Evolutionary conservation across 169 alveolate genomes (phyloP).

Genomic region (Plasmodium berghei): DNA sequence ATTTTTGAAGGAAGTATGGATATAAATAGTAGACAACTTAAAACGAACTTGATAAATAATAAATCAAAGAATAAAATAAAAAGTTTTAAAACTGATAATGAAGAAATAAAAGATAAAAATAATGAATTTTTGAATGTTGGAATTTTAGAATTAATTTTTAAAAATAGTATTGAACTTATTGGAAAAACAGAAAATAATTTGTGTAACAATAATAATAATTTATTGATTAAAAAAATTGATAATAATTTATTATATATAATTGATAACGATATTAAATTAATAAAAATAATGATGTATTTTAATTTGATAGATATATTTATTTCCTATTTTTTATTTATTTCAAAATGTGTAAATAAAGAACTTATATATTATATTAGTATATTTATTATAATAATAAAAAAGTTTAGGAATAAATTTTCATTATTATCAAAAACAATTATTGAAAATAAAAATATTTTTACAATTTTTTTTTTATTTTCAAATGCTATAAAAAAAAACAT

Average conservation of each 20-base stretch:
- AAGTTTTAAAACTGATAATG: no score
- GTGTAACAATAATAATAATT: background rate
- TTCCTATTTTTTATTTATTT: conserved; percentile 3
- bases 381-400: background rate
- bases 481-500: background rate
- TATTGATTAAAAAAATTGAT: conserved; percentile 9
- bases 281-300: conserved; percentile 11
- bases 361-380: background rate
- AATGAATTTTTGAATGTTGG: background rate
- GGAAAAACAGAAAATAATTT: no score
- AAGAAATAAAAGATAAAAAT: background rate
- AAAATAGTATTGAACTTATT: no score
- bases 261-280: conserved; percentile 8
- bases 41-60: background rate
- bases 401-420: background rate
- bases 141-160: background rate
- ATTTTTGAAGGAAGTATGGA: background rate
- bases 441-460: background rate
- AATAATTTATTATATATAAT: conserved; percentile 16
- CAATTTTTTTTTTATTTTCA: conserved; percentile 10
- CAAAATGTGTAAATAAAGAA: background rate
- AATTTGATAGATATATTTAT: conserved; percentile 3
- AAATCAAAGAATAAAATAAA: no score
- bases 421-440: background rate
- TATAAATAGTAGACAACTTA: background rate